These are phyloP conservation scores for Globisporangium perplexum DNA, from an alignment of 352 stramenopile genomes.

Conservation along the genomic window DNA sequence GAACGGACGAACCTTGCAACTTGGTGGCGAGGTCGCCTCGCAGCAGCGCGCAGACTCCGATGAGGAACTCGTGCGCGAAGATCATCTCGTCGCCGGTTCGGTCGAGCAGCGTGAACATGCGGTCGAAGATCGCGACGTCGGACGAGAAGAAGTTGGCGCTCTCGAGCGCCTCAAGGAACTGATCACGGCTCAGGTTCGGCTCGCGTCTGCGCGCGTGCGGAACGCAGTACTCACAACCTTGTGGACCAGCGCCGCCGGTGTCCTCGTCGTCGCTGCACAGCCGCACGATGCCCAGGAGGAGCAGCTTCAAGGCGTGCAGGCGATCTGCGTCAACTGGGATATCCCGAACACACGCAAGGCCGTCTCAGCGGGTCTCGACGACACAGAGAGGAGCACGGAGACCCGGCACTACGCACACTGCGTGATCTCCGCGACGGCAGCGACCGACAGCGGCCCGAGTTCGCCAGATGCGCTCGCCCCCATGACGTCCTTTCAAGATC, in stretches of 20 bases:
- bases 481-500: slow-evolving; percentile 69
- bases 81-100: slow-evolving; percentile 49
- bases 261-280: not conserved
- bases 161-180: slow-evolving; percentile 39
- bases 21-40: slow-evolving; percentile 33
- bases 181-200: slow-evolving; percentile 26
- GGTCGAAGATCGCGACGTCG: slow-evolving; percentile 46
- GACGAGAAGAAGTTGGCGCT: slow-evolving; percentile 31
- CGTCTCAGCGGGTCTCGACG: too few relatives aligned
- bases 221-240: not conserved
- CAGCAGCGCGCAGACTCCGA: slow-evolving; percentile 35
- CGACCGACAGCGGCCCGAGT: slow-evolving; percentile 36
- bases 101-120: slow-evolving; percentile 57
- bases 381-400: too few relatives aligned
- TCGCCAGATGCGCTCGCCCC: slow-evolving; percentile 26
- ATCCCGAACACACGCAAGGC: too few relatives aligned
- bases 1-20: slow-evolving; percentile 28
- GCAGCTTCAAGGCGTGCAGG: not conserved
- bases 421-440: slow-evolving; percentile 50
- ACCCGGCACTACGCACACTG: too few relatives aligned
- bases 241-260: not conserved
- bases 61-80: slow-evolving; percentile 33
- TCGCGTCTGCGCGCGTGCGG: slow-evolving; percentile 7
- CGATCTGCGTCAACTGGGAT: slow-evolving; percentile 23
- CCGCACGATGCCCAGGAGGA: not conserved